phyloP scores from a whole-genome alignment of 2,329 filamentous ascomycete species.

The Aspergillus novoparasiticus region DNA sequence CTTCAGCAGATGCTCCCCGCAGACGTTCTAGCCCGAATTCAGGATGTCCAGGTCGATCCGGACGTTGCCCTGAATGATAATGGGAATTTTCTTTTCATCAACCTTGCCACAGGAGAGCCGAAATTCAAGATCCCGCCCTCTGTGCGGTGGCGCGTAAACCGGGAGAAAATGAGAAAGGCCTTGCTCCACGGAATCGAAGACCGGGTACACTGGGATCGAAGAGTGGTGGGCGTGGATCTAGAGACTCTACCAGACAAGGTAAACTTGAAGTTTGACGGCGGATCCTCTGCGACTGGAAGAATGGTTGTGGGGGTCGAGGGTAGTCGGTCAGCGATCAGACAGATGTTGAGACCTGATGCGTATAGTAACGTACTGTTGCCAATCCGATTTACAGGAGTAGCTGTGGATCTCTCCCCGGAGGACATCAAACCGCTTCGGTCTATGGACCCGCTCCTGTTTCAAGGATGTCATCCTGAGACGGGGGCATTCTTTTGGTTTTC shows the following conservation, averaged over 20 bases:
- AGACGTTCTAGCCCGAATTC: slow-evolving; percentile 19
- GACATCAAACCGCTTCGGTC: slow-evolving; percentile 61
- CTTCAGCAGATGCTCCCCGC: slow-evolving; percentile 23
- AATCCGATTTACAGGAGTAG: slow-evolving; percentile 28
- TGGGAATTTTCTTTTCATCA: slow-evolving; percentile 32
- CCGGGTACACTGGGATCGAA: slow-evolving; percentile 23
- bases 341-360: slow-evolving; percentile 24
- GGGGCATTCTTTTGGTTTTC: slow-evolving; percentile 33
- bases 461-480: slow-evolving; percentile 27
- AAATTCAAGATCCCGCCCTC: slow-evolving; percentile 34
- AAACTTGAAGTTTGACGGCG: slow-evolving; percentile 14
- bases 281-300: slow-evolving; percentile 12
- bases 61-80: slow-evolving; percentile 26
- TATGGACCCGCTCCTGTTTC: slow-evolving; percentile 46
- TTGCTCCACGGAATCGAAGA: slow-evolving; percentile 25
- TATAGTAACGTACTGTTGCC: slow-evolving; percentile 23
- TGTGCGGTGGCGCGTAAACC: slow-evolving; percentile 30
- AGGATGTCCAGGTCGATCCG: slow-evolving; percentile 27
- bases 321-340: slow-evolving; percentile 25
- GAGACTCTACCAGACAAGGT: background rate
- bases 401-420: slow-evolving; percentile 48
- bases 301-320: slow-evolving; percentile 27
- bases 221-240: slow-evolving; percentile 17
- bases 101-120: slow-evolving; percentile 30
- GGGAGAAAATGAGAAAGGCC: slow-evolving; percentile 25